Evolutionary conservation across 2,329 filamentous ascomycete species (phyloP), one percentile per base, ranked within the genome.

Genomic region (Nannizziopsis barbatae): DNA sequence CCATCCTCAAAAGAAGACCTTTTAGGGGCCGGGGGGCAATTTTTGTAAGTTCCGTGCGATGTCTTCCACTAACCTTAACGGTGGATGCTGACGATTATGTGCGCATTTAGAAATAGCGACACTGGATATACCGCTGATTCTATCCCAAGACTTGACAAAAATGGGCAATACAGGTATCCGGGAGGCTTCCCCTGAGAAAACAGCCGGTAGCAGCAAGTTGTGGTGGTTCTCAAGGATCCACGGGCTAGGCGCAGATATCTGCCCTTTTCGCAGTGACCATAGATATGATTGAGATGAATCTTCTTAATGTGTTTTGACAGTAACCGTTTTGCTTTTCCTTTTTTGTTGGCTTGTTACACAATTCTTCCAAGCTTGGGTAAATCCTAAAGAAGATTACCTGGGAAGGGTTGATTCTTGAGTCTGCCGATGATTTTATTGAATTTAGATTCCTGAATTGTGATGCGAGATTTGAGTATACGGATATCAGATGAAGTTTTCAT

Each of bases 21-120:
- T 27, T 30, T n/a, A 31, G 45, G 38, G 12, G 15, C 45, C 12
- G 45, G 45, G 7, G 45, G 22, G 6, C 45, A 48, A 36, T 48
- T 48, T 30, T 31, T 30, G 45, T 48, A 42, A 10, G 45, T 46
- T 17, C 14, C 33, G 12, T 3, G 2, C 12, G 33, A 27, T 17
- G 5, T 10, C 3, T 27, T 20, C 14, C 5, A 39, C 10, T 12
- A 39, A 36, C 11, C 5, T 37, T 38, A 30, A 11, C 31, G 12
- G n/a, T 6, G 31, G 11, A 18, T 38, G 33, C 35, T 45, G 35
- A 45, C 31, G 18, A 38, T 30, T 11, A 38, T 17, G 5, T n/a
- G 10, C 14, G 2, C 11, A n/a, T 7, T 38, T 31, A 7, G 9
- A 22, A 7, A 46, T 7, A 27, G 22, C 22, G 22, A 27, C 22